These are phyloP conservation scores for Phaseolus coccineus DNA, from an alignment of 331 rosid genomes.

Conservation along the genomic window DNA sequence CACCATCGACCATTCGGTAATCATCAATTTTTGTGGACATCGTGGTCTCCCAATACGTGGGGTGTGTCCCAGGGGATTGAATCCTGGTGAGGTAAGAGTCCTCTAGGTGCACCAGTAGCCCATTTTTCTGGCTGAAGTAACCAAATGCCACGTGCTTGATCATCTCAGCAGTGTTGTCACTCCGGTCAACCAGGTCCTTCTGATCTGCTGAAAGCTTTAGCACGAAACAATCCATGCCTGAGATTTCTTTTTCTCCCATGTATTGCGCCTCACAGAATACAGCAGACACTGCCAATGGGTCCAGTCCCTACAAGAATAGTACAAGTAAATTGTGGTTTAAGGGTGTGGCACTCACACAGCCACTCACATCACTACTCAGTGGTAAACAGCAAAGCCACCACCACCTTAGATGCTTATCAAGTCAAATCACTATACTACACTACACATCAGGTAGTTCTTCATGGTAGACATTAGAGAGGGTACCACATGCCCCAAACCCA, in stretches of 20 bases:
- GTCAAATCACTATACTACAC: conserved; percentile 28
- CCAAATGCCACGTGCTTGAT: conserved; percentile 79
- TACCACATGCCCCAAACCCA: conserved; percentile 12
- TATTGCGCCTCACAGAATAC: conserved; percentile 69
- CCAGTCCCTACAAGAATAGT: conserved; percentile 68
- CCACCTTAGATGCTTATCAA: conserved; percentile 37
- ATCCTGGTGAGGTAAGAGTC: conserved; percentile 84
- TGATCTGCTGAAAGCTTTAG: conserved; percentile 77
- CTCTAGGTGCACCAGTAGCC: conserved; percentile 69
- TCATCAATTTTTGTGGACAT: conserved; percentile 79
- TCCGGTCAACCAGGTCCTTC: conserved; percentile 68
- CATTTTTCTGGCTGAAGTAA: conserved; percentile 81
- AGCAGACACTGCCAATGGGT: conserved; percentile 78
- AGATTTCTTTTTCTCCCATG: conserved; percentile 77
- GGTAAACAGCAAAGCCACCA: neutral
- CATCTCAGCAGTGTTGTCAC: conserved; percentile 90
- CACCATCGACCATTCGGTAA: conserved; percentile 74
- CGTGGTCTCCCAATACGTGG: conserved; percentile 84
- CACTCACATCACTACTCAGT: conserved; percentile 3
- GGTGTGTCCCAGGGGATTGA: conserved; percentile 86
- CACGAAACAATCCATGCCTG: conserved; percentile 73
- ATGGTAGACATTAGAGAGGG: neutral
- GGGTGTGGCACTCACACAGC: neutral
- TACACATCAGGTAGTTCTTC: neutral
- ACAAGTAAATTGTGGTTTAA: conserved; percentile 12